Conservation (phyloP, 768 basidiomycete species). For the Mycena polygramma region DNA sequence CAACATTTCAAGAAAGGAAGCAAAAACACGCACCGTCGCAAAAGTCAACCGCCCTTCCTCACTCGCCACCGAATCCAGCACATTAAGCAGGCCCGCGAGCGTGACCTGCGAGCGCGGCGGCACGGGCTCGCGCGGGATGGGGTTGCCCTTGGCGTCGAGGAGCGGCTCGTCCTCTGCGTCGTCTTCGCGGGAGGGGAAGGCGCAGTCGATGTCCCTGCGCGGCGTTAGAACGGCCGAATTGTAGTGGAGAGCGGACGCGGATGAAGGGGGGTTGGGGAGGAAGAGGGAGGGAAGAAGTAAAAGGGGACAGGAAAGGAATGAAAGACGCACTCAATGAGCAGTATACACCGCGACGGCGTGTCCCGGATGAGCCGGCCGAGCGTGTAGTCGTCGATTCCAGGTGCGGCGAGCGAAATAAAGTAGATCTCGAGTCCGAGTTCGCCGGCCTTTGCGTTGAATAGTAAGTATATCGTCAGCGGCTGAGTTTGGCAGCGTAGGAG, state of each 20-base stretch:
- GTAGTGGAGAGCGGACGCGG: background rate
- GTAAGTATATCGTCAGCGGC: too few species aligned
- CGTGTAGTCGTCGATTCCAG: constrained; percentile 46
- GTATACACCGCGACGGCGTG: constrained; percentile 42
- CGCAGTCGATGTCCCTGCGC: constrained; percentile 50
- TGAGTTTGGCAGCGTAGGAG: too few species aligned
- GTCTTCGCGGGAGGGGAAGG: constrained; percentile 38
- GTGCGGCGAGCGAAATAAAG: constrained; percentile 44
- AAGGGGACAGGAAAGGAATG: background rate
- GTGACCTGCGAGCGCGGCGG: constrained; percentile 43
- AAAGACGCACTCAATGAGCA: constrained; percentile 41
- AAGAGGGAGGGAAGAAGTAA: too few species aligned
- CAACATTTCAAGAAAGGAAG: background rate
- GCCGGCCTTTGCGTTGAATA: constrained; percentile 52
- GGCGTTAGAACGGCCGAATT: too few species aligned
- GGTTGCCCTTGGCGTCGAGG: constrained; percentile 24
- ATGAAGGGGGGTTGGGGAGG: too few species aligned
- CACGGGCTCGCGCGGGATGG: constrained; percentile 22
- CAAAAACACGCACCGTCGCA: constrained; percentile 43
- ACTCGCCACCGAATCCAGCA: constrained; percentile 49
- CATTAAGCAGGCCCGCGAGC: constrained; percentile 50
- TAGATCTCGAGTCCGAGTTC: constrained; percentile 76
- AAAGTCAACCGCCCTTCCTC: constrained; percentile 51
- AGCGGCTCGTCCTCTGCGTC: constrained; percentile 40
- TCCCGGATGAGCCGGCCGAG: constrained; percentile 42